Conservation (phyloP, 2,329 filamentous ascomycete genomes). For the Aspergillus flavus region DNA sequence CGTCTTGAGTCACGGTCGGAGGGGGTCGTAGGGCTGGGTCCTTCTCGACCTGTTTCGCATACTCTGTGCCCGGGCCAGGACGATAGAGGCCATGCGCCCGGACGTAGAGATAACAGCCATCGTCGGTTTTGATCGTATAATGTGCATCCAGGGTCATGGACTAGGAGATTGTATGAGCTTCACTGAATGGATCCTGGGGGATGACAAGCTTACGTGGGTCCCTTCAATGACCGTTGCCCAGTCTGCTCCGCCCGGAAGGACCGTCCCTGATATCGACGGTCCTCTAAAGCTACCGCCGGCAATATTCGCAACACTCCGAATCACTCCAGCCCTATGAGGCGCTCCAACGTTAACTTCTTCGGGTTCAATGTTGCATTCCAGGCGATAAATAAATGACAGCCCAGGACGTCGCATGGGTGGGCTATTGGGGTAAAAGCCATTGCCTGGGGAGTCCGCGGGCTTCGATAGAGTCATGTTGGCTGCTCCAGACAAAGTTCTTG, state of each 20-base stretch:
- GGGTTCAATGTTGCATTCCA: slow-evolving; percentile 26
- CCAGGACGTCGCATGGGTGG: slow-evolving; percentile 27
- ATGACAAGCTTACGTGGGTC: slow-evolving; percentile 20
- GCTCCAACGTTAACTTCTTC: slow-evolving; percentile 27
- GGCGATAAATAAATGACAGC: slow-evolving; percentile 25
- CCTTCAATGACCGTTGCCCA: slow-evolving; percentile 28
- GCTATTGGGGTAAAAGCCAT: slow-evolving; percentile 23
- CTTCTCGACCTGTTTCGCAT: slow-evolving; percentile 24
- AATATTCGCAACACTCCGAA: slow-evolving; percentile 27
- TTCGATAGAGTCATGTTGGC: background rate
- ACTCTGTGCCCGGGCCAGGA: slow-evolving; percentile 25
- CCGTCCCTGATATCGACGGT: slow-evolving; percentile 22
- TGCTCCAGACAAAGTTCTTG: background rate
- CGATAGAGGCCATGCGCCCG: slow-evolving; percentile 30
- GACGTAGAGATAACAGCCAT: slow-evolving; percentile 26
- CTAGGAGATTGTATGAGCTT: slow-evolving; percentile 7
- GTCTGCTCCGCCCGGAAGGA: slow-evolving; percentile 27
- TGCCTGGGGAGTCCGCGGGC: slow-evolving; percentile 21
- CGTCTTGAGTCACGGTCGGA: slow-evolving; percentile 22
- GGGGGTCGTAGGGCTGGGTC: slow-evolving; percentile 18
- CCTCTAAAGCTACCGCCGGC: slow-evolving; percentile 27
- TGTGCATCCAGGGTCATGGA: slow-evolving; percentile 29
- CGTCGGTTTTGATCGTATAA: slow-evolving; percentile 25
- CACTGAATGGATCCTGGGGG: too few species aligned
- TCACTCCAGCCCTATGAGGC: slow-evolving; percentile 22